phyloP scores from a whole-genome alignment of 2,329 filamentous ascomycete genomes.

The Aspergillus fructus region DNA sequence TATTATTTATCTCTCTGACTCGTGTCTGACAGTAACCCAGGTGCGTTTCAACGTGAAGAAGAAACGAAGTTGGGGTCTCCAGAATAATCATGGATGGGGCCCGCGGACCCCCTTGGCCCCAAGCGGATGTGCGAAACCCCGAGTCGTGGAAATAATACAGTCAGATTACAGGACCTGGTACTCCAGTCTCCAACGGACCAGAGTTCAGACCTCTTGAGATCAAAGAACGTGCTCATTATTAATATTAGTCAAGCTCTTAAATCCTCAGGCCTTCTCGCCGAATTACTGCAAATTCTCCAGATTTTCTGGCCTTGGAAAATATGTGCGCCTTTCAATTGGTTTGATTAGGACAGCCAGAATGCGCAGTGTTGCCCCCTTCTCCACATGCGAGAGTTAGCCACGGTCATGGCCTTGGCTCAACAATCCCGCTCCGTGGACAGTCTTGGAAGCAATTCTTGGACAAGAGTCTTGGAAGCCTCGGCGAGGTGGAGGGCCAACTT shows the following conservation, averaged over 20 bases:
- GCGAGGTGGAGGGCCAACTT: neutral
- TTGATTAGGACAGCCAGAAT: neutral
- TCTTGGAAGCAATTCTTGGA: neutral
- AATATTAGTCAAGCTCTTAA: neutral
- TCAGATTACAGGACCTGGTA: neutral
- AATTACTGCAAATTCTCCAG: too few relatives aligned
- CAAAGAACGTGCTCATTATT: neutral
- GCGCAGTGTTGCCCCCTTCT: neutral
- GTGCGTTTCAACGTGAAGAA: neutral
- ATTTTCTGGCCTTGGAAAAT: neutral
- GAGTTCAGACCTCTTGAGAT: neutral
- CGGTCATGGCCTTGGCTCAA: neutral
- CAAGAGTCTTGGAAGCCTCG: neutral
- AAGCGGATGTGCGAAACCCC: neutral
- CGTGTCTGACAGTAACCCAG: neutral
- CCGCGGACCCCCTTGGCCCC: neutral
- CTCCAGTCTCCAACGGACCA: neutral
- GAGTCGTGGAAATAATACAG: neutral
- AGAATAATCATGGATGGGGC: too few relatives aligned
- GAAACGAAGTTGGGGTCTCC: neutral
- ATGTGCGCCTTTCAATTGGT: neutral
- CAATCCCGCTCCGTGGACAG: neutral
- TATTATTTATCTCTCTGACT: neutral
- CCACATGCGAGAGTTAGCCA: neutral
- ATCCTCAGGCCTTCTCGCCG: too few relatives aligned